These are phyloP conservation scores for Claviceps sp. DNA, from an alignment of 2,329 filamentous ascomycete species.

Conservation along the genomic window DNA sequence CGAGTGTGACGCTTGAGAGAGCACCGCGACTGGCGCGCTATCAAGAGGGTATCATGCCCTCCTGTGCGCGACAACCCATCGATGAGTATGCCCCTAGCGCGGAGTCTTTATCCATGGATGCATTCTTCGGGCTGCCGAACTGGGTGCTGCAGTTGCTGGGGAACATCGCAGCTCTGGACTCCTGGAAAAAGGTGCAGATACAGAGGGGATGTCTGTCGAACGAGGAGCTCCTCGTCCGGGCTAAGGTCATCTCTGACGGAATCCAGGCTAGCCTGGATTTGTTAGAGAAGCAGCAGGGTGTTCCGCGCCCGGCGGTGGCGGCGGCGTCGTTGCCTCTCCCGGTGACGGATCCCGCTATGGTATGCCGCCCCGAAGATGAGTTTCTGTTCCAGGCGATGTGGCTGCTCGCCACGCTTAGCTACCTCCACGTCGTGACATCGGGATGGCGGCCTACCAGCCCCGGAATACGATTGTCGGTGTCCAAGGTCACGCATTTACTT, in stretches of 20 bases:
- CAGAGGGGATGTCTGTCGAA: constrained; percentile 29
- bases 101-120: constrained; percentile 29
- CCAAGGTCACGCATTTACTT: constrained; percentile 22
- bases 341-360: constrained; percentile 8
- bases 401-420: constrained; percentile 33
- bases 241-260: constrained; percentile 24
- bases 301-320: neutral
- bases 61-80: constrained; percentile 11
- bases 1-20: constrained; percentile 31
- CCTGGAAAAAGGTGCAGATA: constrained; percentile 39
- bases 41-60: constrained; percentile 25
- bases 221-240: constrained; percentile 31
- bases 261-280: constrained; percentile 20
- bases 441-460: constrained; percentile 36
- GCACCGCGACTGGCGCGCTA: constrained; percentile 29
- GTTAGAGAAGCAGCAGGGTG: constrained; percentile 14
- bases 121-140: constrained; percentile 42
- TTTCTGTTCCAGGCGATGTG: constrained; percentile 27
- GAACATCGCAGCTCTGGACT: constrained; percentile 37
- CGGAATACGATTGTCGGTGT: constrained; percentile 24
- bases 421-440: constrained; percentile 33
- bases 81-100: constrained; percentile 10
- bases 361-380: constrained; percentile 12
- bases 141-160: constrained; percentile 42
- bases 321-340: constrained; percentile 2